These are phyloP conservation scores for Tilletia caries DNA, from an alignment of 1,284 basidiomycete genomes.

Conservation along the genomic window DNA sequence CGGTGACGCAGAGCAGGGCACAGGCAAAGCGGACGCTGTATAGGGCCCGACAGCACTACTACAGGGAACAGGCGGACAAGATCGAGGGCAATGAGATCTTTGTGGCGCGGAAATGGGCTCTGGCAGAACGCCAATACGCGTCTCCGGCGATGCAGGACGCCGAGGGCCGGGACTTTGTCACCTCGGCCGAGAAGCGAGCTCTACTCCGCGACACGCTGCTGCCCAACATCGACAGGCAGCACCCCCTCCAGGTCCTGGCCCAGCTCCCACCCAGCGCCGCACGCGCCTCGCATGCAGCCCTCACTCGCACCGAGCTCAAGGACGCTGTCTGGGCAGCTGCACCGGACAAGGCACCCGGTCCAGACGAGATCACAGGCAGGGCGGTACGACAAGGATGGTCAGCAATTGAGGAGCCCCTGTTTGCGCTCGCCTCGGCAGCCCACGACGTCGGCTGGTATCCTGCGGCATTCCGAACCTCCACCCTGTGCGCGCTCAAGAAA, in stretches of 20 bases:
- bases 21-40: background rate
- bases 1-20: background rate
- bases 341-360: constrained; percentile 12
- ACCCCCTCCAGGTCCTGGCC: background rate
- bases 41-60: background rate
- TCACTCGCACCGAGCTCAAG: background rate
- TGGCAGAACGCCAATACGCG: background rate
- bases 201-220: background rate
- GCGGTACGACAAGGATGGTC: constrained; percentile 1
- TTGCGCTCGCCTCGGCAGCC: background rate
- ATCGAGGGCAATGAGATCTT: background rate
- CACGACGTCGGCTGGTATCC: background rate
- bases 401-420: background rate
- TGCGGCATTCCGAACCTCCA: background rate
- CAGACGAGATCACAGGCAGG: background rate
- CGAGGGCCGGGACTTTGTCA: background rate
- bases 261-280: background rate
- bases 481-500: background rate
- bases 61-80: background rate
- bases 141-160: background rate
- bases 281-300: background rate
- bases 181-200: background rate
- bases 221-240: background rate
- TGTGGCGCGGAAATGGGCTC: background rate
- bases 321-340: background rate